Conservation (phyloP, 345 rosid genomes). For the Toxicodendron radicans region DNA sequence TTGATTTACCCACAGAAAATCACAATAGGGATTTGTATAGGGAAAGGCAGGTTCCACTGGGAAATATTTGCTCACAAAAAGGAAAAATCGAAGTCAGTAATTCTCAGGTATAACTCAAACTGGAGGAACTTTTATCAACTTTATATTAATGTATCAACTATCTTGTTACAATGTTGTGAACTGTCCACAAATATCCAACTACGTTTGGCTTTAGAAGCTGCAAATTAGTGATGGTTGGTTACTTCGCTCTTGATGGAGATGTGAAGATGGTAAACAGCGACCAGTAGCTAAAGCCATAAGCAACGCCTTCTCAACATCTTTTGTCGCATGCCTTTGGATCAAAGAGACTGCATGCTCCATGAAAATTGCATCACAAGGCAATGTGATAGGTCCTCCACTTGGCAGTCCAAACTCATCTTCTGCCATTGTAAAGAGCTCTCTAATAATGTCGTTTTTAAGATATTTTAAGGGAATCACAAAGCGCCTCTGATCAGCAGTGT, state of each 20-base stretch:
- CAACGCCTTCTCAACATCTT: conserved; percentile 27
- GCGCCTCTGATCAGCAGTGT: conserved; percentile 30
- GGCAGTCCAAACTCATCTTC: conserved; percentile 42
- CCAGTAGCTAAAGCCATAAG: conserved; percentile 1
- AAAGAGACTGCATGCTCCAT: conserved; percentile 27
- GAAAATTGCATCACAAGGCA: conserved; percentile 35
- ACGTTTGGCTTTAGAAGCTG: not conserved
- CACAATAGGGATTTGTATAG: too few species aligned
- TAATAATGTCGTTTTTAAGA: conserved; percentile 22
- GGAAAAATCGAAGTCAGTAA: not conserved
- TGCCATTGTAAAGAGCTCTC: conserved; percentile 28
- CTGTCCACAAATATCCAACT: too few species aligned
- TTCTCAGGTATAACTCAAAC: too few species aligned
- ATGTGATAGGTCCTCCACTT: conserved; percentile 25
- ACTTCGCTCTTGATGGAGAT: not conserved
- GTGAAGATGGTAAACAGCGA: conserved; percentile 14
- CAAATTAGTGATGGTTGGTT: not conserved
- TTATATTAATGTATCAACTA: not conserved
- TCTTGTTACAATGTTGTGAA: too few species aligned
- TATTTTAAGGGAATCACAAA: conserved; percentile 31
- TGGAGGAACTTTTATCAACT: not conserved
- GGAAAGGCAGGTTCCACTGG: too few species aligned
- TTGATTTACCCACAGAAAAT: too few species aligned
- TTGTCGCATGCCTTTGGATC: conserved; percentile 9
- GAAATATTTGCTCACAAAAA: too few species aligned